These are phyloP conservation scores for Russula vinacea DNA, from an alignment of 768 basidiomycete species.

Conservation along the genomic window DNA sequence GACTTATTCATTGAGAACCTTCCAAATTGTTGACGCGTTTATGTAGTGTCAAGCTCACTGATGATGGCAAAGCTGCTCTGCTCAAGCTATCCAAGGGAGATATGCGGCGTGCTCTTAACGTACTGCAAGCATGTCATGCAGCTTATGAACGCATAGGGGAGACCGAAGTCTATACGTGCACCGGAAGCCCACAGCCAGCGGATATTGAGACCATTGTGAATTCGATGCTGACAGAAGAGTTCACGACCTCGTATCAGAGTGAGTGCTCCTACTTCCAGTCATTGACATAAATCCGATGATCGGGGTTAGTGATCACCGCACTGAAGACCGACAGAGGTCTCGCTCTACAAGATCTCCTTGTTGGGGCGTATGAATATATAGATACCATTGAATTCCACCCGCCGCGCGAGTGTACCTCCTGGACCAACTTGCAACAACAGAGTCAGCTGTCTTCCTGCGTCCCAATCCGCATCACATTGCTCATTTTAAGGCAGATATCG, in stretches of 20 bases:
- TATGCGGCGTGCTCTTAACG: slow-evolving; percentile 94
- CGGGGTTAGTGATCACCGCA: slow-evolving; percentile 69
- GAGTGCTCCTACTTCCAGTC: slow-evolving; percentile 30
- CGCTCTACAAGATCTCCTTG: slow-evolving; percentile 90
- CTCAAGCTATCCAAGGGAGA: slow-evolving; percentile 95
- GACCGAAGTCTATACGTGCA: slow-evolving; percentile 92
- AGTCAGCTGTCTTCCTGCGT: slow-evolving; percentile 53
- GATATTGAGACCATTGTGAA: slow-evolving; percentile 93
- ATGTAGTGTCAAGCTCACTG: slow-evolving; percentile 75
- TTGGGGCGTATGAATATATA: slow-evolving; percentile 87
- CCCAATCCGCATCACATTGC: background rate
- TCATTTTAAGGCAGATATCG: slow-evolving; percentile 61
- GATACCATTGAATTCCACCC: slow-evolving; percentile 78
- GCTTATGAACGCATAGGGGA: slow-evolving; percentile 89
- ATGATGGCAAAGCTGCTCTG: slow-evolving; percentile 83
- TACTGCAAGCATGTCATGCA: slow-evolving; percentile 96
- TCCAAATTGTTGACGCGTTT: slow-evolving; percentile 10
- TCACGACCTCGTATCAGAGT: slow-evolving; percentile 87
- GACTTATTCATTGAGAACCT: slow-evolving; percentile 30
- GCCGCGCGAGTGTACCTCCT: slow-evolving; percentile 87
- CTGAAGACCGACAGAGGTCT: slow-evolving; percentile 91
- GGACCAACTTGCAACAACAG: slow-evolving; percentile 91
- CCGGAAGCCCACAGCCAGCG: slow-evolving; percentile 91
- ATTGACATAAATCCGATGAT: background rate
- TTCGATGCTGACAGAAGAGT: slow-evolving; percentile 95